phyloP scores from a whole-genome alignment of 1,284 basidiomycete species.

The Naganishia sp. region DNA sequence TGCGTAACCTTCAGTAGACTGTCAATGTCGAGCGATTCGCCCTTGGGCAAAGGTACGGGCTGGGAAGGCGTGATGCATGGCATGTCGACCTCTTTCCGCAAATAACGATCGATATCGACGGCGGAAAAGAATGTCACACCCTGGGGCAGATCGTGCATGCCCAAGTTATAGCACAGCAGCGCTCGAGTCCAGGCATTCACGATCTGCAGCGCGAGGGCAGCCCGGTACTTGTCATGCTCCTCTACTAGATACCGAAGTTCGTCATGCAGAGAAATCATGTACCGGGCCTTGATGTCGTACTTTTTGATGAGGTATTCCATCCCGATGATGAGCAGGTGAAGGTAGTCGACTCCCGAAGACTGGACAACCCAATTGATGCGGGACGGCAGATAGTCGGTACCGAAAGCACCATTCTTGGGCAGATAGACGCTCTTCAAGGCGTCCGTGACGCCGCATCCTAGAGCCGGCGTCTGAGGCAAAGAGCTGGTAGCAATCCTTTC shows the following conservation, averaged over 20 bases:
- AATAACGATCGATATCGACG: conserved; percentile 87
- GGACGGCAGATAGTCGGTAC: conserved; percentile 88
- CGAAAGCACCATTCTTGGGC: conserved; percentile 60
- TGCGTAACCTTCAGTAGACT: conserved; percentile 58
- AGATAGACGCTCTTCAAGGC: conserved; percentile 88
- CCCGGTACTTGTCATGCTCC: conserved; percentile 83
- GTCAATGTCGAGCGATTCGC: conserved; percentile 78
- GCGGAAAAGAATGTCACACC: conserved; percentile 95
- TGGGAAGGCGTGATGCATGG: conserved; percentile 93
- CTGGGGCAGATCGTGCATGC: conserved; percentile 94
- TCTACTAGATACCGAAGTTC: conserved; percentile 91
- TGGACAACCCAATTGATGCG: conserved; percentile 99
- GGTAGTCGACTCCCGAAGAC: conserved; percentile 96
- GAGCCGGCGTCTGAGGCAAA: conserved; percentile 83
- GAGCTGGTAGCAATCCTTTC: conserved; percentile 91
- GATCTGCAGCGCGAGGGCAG: conserved; percentile 90
- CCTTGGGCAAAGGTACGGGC: conserved; percentile 74
- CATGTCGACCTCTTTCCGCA: conserved; percentile 96
- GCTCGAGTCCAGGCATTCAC: conserved; percentile 95
- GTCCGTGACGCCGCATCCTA: conserved; percentile 90
- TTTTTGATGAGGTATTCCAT: conserved; percentile 85
- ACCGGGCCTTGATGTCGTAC: conserved; percentile 86
- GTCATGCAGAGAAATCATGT: conserved; percentile 96
- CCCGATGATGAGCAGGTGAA: conserved; percentile 91
- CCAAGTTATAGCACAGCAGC: conserved; percentile 87